Percentiles rank a stretch among this genome's conserved stretches.
Conservation (phyloP, 169 alveolate species). For the Besnoitia besnoiti region DNA sequence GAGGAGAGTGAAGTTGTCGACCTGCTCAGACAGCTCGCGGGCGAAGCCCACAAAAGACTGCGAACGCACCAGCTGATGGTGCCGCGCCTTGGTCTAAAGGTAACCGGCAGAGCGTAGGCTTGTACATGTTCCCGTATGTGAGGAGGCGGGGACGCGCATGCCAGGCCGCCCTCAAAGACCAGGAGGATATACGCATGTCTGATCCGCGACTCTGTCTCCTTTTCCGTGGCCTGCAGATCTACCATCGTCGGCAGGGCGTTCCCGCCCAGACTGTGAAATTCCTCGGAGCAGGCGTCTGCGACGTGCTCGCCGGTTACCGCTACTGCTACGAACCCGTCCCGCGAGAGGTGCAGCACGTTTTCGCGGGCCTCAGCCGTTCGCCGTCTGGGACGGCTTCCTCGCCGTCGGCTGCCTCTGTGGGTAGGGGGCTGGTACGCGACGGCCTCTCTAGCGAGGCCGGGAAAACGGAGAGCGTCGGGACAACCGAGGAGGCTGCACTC, state of each 20-base stretch:
- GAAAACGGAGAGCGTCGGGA: not conserved
- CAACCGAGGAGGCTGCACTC: not conserved
- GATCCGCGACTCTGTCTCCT: not conserved
- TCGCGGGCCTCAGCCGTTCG: not conserved
- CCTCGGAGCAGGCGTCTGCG: constrained; percentile 59
- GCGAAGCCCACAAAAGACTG: constrained; percentile 55
- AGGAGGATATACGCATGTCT: too few species aligned
- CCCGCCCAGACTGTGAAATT: constrained; percentile 49
- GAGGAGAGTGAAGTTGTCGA: constrained; percentile 7
- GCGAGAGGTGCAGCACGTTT: not conserved
- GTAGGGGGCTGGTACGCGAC: not conserved
- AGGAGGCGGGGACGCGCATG: not conserved
- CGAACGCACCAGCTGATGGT: not conserved
- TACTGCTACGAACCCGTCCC: not conserved
- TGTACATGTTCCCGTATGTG: not conserved
- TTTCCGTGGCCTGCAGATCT: constrained; percentile 24
- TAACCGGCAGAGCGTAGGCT: not conserved
- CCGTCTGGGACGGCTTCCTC: too few species aligned
- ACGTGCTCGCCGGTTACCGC: not conserved
- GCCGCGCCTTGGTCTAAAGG: constrained; percentile 45
- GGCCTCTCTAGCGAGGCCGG: not conserved
- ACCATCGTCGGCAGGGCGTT: constrained; percentile 47
- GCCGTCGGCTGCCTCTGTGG: too few species aligned
- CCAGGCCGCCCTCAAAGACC: not conserved
- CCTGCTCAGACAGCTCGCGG: constrained; percentile 58